Evolutionary conservation across 768 basidiomycete genomes (phyloP), one percentile per base, ranked within the genome.

Genomic region (Russula ochroleuca): DNA sequence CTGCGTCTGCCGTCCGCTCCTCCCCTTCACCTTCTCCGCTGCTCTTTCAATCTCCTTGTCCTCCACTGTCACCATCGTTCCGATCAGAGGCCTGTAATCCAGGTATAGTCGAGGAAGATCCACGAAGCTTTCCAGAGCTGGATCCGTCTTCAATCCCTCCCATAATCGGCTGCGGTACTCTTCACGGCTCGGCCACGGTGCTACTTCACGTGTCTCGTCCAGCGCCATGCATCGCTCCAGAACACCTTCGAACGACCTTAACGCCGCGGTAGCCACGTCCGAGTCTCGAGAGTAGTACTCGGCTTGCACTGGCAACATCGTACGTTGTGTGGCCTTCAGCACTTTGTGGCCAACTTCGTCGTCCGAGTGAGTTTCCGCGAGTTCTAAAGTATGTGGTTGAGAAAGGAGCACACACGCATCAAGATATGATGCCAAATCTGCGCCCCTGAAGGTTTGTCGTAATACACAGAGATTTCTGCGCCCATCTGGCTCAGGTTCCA

Each of bases 31-130:
- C 59, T 52, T 63, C 57, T 48, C 43, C 57, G 25, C 49, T 56
- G 55, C 65, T 69, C 60, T 43, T 54, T 62, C 63, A 64, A 79
- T 85, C 69, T 77, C 68, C 68, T 62, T 73, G 64, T 93, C 91
- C 67, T 96, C 93, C 41, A 75, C 80, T 31, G 62, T 73, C 45
- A 89, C 83, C 72, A 95, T 88, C 63, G 75, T 70, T 63, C 86
- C 78, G 54, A 92, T 76, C 74, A 80, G 82, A 37, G 92, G 87
- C 68, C 83, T 75, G 74, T 91, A 89, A 53, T 95, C 90, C 70
- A 86, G 72, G 69, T 82, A 80, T 63, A 88, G 73, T 43, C 75
- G 74, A 21, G 70, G 70, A 53, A 80, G 76, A 14, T 81, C 79
- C 70, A 65, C 49, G 45, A 65, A 57, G 49, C 61, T 17, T 61